Evolutionary conservation across 768 basidiomycete species (phyloP).

Genomic region (Tremella fuciformis): DNA sequence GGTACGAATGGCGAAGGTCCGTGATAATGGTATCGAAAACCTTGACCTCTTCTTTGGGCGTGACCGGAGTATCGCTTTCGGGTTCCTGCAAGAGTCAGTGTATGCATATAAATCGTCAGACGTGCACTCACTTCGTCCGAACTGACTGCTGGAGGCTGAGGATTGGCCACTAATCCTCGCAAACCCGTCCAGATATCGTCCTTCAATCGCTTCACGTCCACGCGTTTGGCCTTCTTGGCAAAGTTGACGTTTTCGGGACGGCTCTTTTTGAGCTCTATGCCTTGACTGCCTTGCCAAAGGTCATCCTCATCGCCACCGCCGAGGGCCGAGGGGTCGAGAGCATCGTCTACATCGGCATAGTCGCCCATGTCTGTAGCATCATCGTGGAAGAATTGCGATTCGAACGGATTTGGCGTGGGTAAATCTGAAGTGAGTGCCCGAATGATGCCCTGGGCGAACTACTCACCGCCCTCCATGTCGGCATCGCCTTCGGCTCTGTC

Average conservation of each 20-base stretch:
- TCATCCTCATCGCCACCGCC: constrained; percentile 68
- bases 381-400: constrained; percentile 90
- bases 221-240: constrained; percentile 89
- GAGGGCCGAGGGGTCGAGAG: constrained; percentile 42
- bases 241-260: constrained; percentile 88
- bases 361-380: constrained; percentile 80
- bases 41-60: constrained; percentile 37
- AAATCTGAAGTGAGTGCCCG: constrained; percentile 9
- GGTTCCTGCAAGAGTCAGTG: background rate
- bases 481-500: constrained; percentile 64
- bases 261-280: constrained; percentile 67
- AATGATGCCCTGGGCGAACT: background rate
- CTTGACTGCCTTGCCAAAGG: constrained; percentile 74
- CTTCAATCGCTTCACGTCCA: constrained; percentile 93
- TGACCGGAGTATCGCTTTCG: constrained; percentile 15
- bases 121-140: constrained; percentile 22
- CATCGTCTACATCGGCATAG: constrained; percentile 65
- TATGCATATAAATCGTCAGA: background rate
- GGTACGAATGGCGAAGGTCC: constrained; percentile 76
- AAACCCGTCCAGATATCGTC: constrained; percentile 96
- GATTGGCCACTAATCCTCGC: constrained; percentile 63
- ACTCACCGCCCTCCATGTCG: constrained; percentile 64
- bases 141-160: background rate
- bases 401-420: constrained; percentile 65
- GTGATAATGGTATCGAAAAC: constrained; percentile 66